Base-by-base conservation (phyloP, 2,329 filamentous ascomycete genomes). In the Pyricularia grisea region DNA sequence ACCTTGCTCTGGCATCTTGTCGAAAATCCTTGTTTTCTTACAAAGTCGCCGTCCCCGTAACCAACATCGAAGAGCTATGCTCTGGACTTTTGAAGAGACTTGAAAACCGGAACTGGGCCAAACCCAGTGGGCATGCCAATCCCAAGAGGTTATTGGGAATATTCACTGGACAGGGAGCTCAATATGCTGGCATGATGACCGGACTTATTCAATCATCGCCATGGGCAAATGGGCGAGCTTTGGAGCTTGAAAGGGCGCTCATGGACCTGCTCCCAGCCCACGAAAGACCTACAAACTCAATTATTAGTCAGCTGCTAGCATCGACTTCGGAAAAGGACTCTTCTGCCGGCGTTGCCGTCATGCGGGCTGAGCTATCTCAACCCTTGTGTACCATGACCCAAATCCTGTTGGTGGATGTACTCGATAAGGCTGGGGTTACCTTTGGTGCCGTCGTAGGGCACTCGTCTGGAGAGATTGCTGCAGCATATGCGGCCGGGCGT, bases 91-190 rank as follows among this genome's bases (percentile, higher is more conserved):
- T 30, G 30, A 9, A 30, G 30, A 30, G 30, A 30, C 30, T 30
- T 30, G 30, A 30, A 30, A 30, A 30, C 30, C 30, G 30, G 30
- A 30, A 30, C 9, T 30, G 30, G 30, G 30, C 30, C 30, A 30
- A 30, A 30, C 30, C 30, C 30, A 30, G 9, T 30, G 30, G 30
- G 30, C 4, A 30, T 9, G 9, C 30, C 30, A 30, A 9, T 30
- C 30, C 30, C 2, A 30, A 30, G 30, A 30, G 30, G 9, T 9
- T 30, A 30, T 30, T 30, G 30, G 30, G 30, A 30, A 30, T 30
- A 30, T 30, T 80, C 72, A 81, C 78, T 2, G 79, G 79, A 1
- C 78, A 79, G 66, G 78, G 78, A 14, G 78, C 78, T 0, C 78
- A 80, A 67, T 79, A 77, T 77, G 69, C 73, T 3, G 74, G 71